Conservation (phyloP, 2,329 filamentous ascomycete species). For the Ophiocordyceps robertsii region DNA sequence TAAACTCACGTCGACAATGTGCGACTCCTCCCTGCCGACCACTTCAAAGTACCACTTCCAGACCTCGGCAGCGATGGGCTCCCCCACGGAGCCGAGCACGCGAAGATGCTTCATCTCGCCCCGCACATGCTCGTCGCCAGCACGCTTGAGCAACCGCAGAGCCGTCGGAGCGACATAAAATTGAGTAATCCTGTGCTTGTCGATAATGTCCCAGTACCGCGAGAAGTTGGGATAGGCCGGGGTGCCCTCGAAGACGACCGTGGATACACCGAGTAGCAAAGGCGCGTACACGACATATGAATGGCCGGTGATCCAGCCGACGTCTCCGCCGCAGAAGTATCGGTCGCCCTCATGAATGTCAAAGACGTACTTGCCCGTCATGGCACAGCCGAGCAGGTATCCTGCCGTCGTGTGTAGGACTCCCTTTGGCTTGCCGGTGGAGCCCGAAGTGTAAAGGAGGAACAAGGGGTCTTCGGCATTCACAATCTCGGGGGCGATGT, state of each 20-base stretch:
- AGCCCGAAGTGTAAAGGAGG: constrained; percentile 94
- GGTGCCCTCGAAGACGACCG: constrained; percentile 95
- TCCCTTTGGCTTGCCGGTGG: constrained; percentile 97
- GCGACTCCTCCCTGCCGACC: constrained; percentile 84
- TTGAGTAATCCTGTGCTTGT: constrained; percentile 87
- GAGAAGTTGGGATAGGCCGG: constrained; percentile 97
- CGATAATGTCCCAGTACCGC: constrained; percentile 96
- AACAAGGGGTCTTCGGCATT: constrained; percentile 93
- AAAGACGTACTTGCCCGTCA: constrained; percentile 97
- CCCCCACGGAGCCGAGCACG: constrained; percentile 86
- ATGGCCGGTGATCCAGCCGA: constrained; percentile 98
- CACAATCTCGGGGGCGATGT: constrained; percentile 80
- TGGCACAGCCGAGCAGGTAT: constrained; percentile 84
- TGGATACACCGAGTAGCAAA: constrained; percentile 80
- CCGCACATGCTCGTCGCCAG: constrained; percentile 84
- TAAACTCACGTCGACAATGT: constrained; percentile 75
- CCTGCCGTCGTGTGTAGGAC: constrained; percentile 95
- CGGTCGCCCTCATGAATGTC: constrained; percentile 89
- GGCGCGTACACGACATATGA: constrained; percentile 97
- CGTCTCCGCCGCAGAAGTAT: constrained; percentile 96
- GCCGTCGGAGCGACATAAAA: constrained; percentile 98
- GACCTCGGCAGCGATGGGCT: constrained; percentile 93
- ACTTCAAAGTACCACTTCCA: constrained; percentile 99
- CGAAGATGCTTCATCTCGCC: constrained; percentile 79
- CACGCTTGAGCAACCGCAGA: constrained; percentile 83